Base-by-base conservation (phyloP, 139 green algal genomes). In the Gonium pectorale region DNA sequence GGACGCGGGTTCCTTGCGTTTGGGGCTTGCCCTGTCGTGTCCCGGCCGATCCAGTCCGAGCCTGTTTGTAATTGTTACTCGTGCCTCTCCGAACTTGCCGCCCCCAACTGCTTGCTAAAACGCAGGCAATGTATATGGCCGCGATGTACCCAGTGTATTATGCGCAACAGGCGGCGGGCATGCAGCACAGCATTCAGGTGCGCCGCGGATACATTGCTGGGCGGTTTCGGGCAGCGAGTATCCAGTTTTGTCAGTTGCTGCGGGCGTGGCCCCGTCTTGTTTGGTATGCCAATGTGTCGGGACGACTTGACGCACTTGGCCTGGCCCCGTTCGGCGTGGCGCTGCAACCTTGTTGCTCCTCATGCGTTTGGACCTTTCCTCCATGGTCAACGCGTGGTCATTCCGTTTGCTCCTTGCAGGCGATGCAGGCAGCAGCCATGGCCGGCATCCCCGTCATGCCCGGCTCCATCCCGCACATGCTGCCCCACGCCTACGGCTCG, bases 91-190 rank as follows among this genome's bases (percentile, higher is more conserved):
- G n/a, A n/a, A n/a, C n/a, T n/a, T n/a, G n/a, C n/a, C n/a, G n/a
- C n/a, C n/a, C n/a, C n/a, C n/a, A n/a, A n/a, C n/a, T n/a, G n/a
- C n/a, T n/a, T n/a, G n/a, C n/a, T n/a, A n/a, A n/a, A n/a, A n/a
- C 60, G 5, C 74, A 86, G 70, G 83, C 83, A 21, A 88, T 88
- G 73, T 85, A 79, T 66, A 88, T 88, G 69, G 81, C 80, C 17
- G 79, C 71, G 5, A 54, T 80, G 66, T 88, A 88, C 62, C 66
- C 69, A 29, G 60, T 51, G 15, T 56, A 86, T 38, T 40, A 79
- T 40, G 35, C n/a, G 29, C 71, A 81, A 40, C 69, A 86, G 81
- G 21, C 56, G 19, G 37, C 73, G 29, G 40, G 66, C 35, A 69
- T 80, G 80, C 80, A 67, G 52, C 56, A 77, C 29, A 74, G 68